Evolutionary conservation across 805 yeast genomes (phyloP), one percentile per base, ranked within the genome.

Genomic region (Debaryomyces tyrocola): DNA sequence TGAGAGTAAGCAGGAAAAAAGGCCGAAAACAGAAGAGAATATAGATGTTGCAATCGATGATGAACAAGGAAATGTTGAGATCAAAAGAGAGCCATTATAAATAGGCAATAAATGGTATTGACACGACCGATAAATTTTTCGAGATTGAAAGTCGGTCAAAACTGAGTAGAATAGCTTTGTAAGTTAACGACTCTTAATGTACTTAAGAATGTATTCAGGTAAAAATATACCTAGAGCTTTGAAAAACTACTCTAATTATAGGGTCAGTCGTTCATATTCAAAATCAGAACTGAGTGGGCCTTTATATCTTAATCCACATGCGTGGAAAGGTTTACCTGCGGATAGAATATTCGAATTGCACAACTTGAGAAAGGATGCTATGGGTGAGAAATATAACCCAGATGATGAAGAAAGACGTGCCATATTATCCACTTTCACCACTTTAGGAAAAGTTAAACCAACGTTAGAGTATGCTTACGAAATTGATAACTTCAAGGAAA

Each of bases 281-380:
- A 43, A 38, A 33, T 11, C 27, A 12, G 28, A 20, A 20, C 27
- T 24, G 40, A 8, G 44, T 20, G 52, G 47, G 35, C 61, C 73
- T 10, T 63, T 83, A 21, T 79, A 78, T 54, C 68, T 82, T 49
- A 77, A 78, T 45, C 95, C 95, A 3, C 80, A 79, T 46, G 75
- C 78, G 44, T 87, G 95, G 95, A 70, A 73, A 43, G 87, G 84
- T 0, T 71, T 85, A 47, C 84, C 88, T 11, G 78, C 87, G 12
- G 80, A 82, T 46, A 73, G 77, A 50, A 79, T 87, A 40, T 73
- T 85, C 49, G 78, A 78, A 48, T 70, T 87, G 49, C 87, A 81
- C 60, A 71, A 79, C 52, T 72, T 80, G 56, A 75, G 92, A 63
- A 78, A 78, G 49, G 70, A 73, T 12, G 67, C 68, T 17, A 53